Evolutionary conservation across 2,329 filamentous ascomycete species (phyloP).

Genomic region (Pseudogymnoascus verrucosus): DNA sequence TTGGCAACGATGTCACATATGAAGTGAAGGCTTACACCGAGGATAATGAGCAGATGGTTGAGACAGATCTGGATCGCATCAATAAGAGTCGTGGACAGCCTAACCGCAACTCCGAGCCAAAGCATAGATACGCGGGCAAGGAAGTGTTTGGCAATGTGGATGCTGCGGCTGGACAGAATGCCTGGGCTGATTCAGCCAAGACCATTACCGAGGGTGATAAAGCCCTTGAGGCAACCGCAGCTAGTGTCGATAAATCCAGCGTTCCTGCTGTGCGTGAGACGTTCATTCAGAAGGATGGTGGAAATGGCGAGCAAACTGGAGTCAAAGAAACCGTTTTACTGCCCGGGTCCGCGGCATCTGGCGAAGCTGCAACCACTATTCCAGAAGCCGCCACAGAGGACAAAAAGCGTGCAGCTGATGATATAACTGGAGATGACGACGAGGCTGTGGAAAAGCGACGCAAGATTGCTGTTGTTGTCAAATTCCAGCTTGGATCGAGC

Average conservation of each 20-base stretch:
- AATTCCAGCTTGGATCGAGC: conserved; percentile 68
- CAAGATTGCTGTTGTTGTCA: conserved; percentile 62
- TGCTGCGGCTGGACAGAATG: conserved; percentile 19
- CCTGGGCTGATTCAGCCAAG: conserved; percentile 22
- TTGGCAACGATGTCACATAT: conserved; percentile 52
- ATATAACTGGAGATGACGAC: background rate
- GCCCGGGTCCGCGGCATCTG: no score
- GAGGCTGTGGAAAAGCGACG: conserved; percentile 7
- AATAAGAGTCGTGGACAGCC: conserved; percentile 14
- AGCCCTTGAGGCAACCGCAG: background rate
- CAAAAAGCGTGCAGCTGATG: conserved; percentile 6
- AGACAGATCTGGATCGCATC: conserved; percentile 67
- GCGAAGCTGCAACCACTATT: background rate
- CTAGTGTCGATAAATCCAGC: conserved; percentile 17
- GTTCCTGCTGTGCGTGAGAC: conserved; percentile 21
- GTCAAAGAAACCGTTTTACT: conserved; percentile 11
- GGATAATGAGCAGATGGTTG: conserved; percentile 75
- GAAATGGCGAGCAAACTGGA: conserved; percentile 21
- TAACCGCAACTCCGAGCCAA: conserved; percentile 7
- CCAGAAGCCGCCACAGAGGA: background rate
- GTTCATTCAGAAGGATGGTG: conserved; percentile 27
- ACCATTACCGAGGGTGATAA: background rate
- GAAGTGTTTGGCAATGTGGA: background rate
- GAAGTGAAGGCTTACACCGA: conserved; percentile 63
- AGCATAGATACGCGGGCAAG: background rate